These are phyloP conservation scores for Exsudoporus frostii DNA, from an alignment of 768 basidiomycete genomes.

Conservation along the genomic window DNA sequence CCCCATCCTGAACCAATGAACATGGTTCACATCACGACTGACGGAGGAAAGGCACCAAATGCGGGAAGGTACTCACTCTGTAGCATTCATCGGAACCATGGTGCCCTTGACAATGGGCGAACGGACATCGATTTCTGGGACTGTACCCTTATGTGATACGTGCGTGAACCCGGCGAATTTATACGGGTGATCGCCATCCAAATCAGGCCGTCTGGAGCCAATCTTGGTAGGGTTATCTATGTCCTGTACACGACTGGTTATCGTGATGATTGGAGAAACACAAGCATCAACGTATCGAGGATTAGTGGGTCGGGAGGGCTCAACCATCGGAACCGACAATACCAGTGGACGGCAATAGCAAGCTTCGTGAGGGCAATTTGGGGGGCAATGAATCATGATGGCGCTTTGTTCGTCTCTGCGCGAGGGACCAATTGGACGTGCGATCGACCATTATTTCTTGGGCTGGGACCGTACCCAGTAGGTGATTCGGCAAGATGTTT, in stretches of 20 bases:
- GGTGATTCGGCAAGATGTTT: conserved; percentile 1
- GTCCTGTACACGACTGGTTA: neutral
- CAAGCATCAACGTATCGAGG: conserved; percentile 25
- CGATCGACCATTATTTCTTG: conserved; percentile 13
- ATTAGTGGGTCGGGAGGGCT: neutral
- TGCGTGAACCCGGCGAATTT: conserved; percentile 14
- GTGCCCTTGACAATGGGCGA: conserved; percentile 27
- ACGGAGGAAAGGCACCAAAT: neutral
- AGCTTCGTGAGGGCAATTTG: conserved; percentile 17
- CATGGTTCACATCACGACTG: conserved; percentile 8
- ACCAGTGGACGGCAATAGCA: neutral
- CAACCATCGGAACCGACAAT: neutral
- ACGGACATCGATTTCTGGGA: conserved; percentile 24
- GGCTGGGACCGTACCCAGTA: neutral
- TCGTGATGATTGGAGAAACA: conserved; percentile 26
- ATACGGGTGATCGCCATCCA: conserved; percentile 1
- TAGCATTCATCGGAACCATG: conserved; percentile 17
- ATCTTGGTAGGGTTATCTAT: neutral
- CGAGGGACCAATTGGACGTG: conserved; percentile 22
- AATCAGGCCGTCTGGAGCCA: neutral
- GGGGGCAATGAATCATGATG: conserved; percentile 20
- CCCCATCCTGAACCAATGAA: conserved; percentile 12
- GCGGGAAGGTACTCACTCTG: conserved; percentile 21
- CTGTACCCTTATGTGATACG: conserved; percentile 7
- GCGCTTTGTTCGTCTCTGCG: conserved; percentile 3